Base-by-base conservation (phyloP, 2,329 filamentous ascomycete species). In the Lecanicillium sp. region DNA sequence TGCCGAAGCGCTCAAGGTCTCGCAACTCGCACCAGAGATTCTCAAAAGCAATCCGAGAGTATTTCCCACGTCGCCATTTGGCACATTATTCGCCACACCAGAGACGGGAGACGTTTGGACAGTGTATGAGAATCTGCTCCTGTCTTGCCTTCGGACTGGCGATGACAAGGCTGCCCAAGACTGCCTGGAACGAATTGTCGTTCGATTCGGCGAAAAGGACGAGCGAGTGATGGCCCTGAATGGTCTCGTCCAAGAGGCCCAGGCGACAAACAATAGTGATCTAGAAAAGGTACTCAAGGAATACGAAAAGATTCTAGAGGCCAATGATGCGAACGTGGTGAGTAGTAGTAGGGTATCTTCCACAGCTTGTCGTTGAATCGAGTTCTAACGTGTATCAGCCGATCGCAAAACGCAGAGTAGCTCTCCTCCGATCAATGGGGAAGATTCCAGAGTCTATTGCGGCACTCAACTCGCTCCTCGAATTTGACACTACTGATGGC, bases 21-120 rank as follows among this genome's bases (percentile, higher is more conserved):
- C 78, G n/a, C 74, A 80, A 50, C 68, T 75, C 60, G 77, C 78
- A 44, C 76, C 77, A 2, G 52, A 51, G 37, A 67, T 80, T 43
- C 63, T 81, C 42, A 61, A 62, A 46, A 73, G 61, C 51, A 71
- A 71, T 32, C 68, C 72, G 6, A 72, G 69, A 45, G 65, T 68
- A 25, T 66, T 74, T 43, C 73, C 72, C 5, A 62, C 68, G n/a
- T 77, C 75, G 22, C 65, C 71, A 3, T 50, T 80, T 9, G 51
- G 56, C 18, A 71, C 71, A 8, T 57, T 80, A 4, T 69, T 78
- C 50, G 65, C 71, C 1, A 61, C 71, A 2, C 58, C 72, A 20
- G 89, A 95, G 57, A 80, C 80, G 0, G 71, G 84, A 39, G 87
- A 94, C 48, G 71, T 85, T 54, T 96, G 90, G 88, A 75, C 75